These are phyloP conservation scores for Botryosphaeria agaves DNA, from an alignment of 2,329 filamentous ascomycete species.

Conservation along the genomic window DNA sequence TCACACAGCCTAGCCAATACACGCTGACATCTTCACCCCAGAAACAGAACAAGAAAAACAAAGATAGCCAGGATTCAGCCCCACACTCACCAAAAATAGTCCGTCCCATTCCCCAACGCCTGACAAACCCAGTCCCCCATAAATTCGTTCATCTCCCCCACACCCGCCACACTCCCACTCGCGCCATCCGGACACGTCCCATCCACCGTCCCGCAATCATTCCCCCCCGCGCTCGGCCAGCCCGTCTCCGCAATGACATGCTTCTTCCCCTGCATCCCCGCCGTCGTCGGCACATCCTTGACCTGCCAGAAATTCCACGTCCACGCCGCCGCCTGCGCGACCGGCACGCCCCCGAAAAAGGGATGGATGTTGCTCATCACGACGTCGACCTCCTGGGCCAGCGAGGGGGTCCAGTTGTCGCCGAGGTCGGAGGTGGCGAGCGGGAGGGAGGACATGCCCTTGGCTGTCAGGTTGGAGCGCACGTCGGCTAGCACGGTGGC, in stretches of 20 bases:
- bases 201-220: conserved; percentile 44
- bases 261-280: conserved; percentile 34
- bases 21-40: background rate
- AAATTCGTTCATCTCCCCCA: conserved; percentile 70
- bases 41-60: background rate
- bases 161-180: conserved; percentile 57
- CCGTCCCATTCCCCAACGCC: conserved; percentile 61
- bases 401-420: conserved; percentile 59
- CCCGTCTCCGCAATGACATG: conserved; percentile 84
- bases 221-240: conserved; percentile 76
- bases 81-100: conserved; percentile 68
- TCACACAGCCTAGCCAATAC: background rate
- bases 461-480: conserved; percentile 50
- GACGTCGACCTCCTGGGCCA: conserved; percentile 59
- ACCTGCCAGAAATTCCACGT: conserved; percentile 66
- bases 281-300: conserved; percentile 42
- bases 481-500: conserved; percentile 48
- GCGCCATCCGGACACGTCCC: too few relatives aligned
- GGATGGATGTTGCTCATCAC: conserved; percentile 97
- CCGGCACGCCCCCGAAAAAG: conserved; percentile 71
- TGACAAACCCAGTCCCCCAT: conserved; percentile 75
- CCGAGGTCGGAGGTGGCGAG: conserved; percentile 82
- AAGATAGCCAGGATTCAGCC: too few relatives aligned
- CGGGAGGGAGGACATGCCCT: conserved; percentile 46
- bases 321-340: conserved; percentile 55